Evolutionary conservation across 2,329 filamentous ascomycete genomes (phyloP), one percentile per base, ranked within the genome.

Genomic region (Pestalotiopsis sp.): DNA sequence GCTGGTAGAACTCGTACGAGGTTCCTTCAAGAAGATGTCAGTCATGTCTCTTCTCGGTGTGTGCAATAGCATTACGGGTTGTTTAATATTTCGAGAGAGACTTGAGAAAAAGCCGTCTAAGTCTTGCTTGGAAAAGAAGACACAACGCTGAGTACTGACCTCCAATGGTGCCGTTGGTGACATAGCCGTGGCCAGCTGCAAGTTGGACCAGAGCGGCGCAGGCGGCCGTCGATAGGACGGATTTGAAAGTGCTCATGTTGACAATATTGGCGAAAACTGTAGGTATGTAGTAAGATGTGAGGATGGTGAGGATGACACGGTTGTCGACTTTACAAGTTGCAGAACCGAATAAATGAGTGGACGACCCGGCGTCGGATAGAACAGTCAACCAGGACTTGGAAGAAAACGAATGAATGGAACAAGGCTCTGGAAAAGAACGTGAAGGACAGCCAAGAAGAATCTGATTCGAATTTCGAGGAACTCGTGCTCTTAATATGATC

Each of bases 181-280:
- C 81, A 69, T 83, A 83, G 41, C 86, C 86, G 70, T 88, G 86
- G 61, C 80, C 84, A 36, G 83, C 80, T 39, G 27, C 59, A 12
- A 61, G 27, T 39, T 36, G 27, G 64, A 82, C 83, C 67, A 82
- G 73, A 69, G 81, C 76, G 68, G 66, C 76, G 71, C 68, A 78
- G 64, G 65, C 79, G 17, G 72, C 36, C 11, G 39, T 23, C 31
- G 64, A 65, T 17, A 65, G 45, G 23, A 45, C 39, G 17, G 76
- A 69, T 71, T 70, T 52, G 71, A 80, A 31, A 52, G 71, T 70
- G 71, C 75, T 77, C 77, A 79, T 79, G 13, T 49, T 67, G 64
- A 6, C 9, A 14, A 57, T 4, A 58, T 7, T 58, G 27, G 6
- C 9, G 39, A 65, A 20, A 39, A 38, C 20, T 65, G 25, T 3